A percentile compares a stretch with the other conserved stretches of the same genome.
Evolutionary conservation across 2,329 filamentous ascomycete genomes (phyloP).

Genomic region (Clarireedia monteithiana): DNA sequence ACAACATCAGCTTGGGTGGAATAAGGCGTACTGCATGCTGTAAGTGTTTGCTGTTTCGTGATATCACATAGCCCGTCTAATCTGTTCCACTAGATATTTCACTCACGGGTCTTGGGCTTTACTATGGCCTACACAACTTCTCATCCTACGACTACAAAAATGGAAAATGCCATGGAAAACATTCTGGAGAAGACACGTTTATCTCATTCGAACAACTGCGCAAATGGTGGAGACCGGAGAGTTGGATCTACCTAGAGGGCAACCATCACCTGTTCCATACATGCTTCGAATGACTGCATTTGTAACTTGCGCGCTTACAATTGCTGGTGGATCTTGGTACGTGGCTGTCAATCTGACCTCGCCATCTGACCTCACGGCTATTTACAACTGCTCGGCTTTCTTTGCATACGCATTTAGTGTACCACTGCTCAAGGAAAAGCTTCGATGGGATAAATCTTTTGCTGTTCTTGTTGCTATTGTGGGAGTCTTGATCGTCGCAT

Average conservation of each 20-base stretch:
- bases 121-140: conserved; percentile 78
- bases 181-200: conserved; percentile 74
- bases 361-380: conserved; percentile 87
- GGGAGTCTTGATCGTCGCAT: conserved; percentile 91
- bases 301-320: conserved; percentile 76
- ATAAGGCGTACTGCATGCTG: conserved; percentile 99
- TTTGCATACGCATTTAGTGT: conserved; percentile 98
- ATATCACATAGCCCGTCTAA: background rate
- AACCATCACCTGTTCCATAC: conserved; percentile 57
- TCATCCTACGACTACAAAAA: conserved; percentile 73
- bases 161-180: conserved; percentile 69
- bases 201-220: conserved; percentile 55
- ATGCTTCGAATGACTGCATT: conserved; percentile 72
- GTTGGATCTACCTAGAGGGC: conserved; percentile 52
- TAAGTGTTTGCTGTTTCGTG: conserved; percentile 36
- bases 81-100: conserved; percentile 49
- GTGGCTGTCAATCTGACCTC: conserved; percentile 90
- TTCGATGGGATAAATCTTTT: conserved; percentile 76
- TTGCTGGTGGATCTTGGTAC: conserved; percentile 93
- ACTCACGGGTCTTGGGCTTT: conserved; percentile 92
- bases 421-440: conserved; percentile 75
- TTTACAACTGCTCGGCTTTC: conserved; percentile 98
- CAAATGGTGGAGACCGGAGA: conserved; percentile 82
- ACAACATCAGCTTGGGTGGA: conserved; percentile 84
- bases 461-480: conserved; percentile 81